Evolutionary conservation across 2,329 filamentous ascomycete genomes (phyloP).

Genomic region (Aspergillus calidoustus): DNA sequence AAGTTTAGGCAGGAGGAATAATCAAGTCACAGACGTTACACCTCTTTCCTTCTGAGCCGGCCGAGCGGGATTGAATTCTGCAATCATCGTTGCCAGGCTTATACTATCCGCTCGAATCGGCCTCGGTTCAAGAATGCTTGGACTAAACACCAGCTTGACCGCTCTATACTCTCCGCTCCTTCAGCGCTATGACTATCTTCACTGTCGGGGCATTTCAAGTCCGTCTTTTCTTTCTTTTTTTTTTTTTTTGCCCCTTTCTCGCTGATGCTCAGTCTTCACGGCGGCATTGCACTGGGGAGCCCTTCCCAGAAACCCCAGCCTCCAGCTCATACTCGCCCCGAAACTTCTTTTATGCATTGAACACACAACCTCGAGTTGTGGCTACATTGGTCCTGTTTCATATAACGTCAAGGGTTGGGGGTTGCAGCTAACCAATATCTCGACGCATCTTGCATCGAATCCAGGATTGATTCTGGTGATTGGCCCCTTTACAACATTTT

Average conservation of each 20-base stretch:
- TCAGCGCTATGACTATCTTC: not conserved
- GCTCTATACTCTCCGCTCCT: not conserved
- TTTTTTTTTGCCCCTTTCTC: not conserved
- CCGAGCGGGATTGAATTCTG: not conserved
- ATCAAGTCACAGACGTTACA: conserved; percentile 17
- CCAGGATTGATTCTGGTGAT: conserved; percentile 8
- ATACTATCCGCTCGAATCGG: conserved; percentile 1
- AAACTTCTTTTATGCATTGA: not conserved
- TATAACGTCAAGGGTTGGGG: conserved; percentile 12
- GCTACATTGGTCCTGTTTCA: conserved; percentile 21
- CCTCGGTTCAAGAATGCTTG: not conserved
- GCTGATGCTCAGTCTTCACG: not conserved
- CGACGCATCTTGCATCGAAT: conserved; percentile 2
- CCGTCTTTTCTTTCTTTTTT: not conserved
- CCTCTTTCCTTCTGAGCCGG: not conserved
- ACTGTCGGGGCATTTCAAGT: not conserved
- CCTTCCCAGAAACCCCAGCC: not conserved
- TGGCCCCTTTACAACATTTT: conserved; percentile 13
- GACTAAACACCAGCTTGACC: not conserved
- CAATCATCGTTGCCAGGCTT: not conserved
- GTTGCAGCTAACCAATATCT: conserved; percentile 21
- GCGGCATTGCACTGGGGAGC: not conserved
- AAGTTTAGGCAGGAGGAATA: conserved; percentile 9
- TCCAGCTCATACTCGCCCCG: not conserved
- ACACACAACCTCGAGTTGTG: not conserved